Evolutionary conservation across 768 basidiomycete genomes (phyloP).

Genomic region (Podaxis mareebaensis): DNA sequence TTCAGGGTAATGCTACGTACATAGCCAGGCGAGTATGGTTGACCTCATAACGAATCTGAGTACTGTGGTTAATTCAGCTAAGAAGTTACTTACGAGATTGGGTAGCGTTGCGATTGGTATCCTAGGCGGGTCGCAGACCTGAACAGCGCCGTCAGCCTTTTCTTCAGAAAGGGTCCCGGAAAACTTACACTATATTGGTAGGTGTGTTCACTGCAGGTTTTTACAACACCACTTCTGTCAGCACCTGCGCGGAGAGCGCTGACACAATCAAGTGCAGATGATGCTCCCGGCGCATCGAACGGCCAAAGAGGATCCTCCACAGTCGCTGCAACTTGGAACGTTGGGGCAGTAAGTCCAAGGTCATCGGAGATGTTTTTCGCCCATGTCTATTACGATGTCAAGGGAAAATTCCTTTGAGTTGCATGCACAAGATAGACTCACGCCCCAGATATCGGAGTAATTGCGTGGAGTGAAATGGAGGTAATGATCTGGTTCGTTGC

Average conservation of each 20-base stretch:
- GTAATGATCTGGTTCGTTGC: conserved; percentile 59
- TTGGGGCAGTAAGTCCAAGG: conserved; percentile 31
- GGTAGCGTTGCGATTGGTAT: conserved; percentile 48
- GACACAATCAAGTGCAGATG: conserved; percentile 47
- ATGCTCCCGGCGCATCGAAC: conserved; percentile 42
- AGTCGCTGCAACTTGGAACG: conserved; percentile 51
- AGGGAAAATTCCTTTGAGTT: neutral
- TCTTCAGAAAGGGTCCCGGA: neutral
- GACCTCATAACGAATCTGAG: conserved; percentile 34
- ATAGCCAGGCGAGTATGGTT: conserved; percentile 52
- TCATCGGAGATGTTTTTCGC: conserved; percentile 43
- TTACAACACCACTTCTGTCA: conserved; percentile 40
- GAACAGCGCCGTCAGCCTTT: neutral
- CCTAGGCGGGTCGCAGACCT: conserved; percentile 44
- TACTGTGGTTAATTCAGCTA: neutral
- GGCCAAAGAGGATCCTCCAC: conserved; percentile 55
- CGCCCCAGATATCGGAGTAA: conserved; percentile 48
- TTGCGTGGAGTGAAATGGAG: conserved; percentile 40
- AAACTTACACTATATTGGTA: conserved; percentile 51
- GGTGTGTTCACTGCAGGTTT: conserved; percentile 52
- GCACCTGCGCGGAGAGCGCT: conserved; percentile 50
- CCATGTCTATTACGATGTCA: conserved; percentile 38
- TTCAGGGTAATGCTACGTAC: conserved; percentile 27
- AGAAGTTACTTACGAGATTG: conserved; percentile 38
- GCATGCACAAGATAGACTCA: conserved; percentile 21